These are phyloP conservation scores for Elsinoe fawcettii DNA, from an alignment of 2,329 filamentous ascomycete genomes.

Conservation along the genomic window DNA sequence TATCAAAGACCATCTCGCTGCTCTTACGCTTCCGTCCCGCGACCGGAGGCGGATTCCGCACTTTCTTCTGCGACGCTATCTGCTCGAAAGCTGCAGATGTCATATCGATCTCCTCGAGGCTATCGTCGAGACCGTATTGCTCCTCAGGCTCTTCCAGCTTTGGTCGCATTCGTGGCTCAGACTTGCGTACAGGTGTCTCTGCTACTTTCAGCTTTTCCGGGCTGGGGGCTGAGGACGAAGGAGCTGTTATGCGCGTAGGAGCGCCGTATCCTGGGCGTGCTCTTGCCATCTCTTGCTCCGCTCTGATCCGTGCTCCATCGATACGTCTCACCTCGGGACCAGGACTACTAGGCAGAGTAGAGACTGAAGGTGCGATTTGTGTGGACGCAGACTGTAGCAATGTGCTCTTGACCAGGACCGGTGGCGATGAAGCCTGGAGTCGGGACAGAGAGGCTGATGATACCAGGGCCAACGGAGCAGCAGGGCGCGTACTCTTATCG, in stretches of 20 bases:
- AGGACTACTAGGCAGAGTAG: neutral
- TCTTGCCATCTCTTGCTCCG: conserved; percentile 35
- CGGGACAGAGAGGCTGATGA: conserved; percentile 3
- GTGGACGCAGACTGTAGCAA: no score
- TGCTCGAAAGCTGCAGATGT: conserved; percentile 22
- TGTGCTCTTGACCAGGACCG: neutral
- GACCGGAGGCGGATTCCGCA: conserved; percentile 11
- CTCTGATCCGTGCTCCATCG: neutral
- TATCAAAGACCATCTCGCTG: conserved; percentile 34
- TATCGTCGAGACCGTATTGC: conserved; percentile 15
- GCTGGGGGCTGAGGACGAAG: neutral
- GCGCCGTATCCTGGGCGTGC: neutral
- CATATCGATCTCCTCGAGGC: conserved; percentile 29
- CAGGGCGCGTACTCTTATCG: conserved; percentile 17
- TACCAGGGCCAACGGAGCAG: neutral
- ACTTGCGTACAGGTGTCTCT: neutral
- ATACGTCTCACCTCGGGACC: neutral
- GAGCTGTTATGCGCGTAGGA: neutral
- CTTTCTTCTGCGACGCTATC: conserved; percentile 15
- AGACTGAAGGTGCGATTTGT: no score
- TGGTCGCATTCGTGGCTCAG: neutral
- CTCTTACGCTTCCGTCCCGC: conserved; percentile 39
- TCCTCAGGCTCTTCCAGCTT: neutral
- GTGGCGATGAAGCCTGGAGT: neutral
- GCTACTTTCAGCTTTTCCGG: neutral